A percentile compares a stretch with the other conserved stretches of the same genome.
phyloP scores from a whole-genome alignment of 192 early-diverging fungal species.

The Backusella westeae region DNA sequence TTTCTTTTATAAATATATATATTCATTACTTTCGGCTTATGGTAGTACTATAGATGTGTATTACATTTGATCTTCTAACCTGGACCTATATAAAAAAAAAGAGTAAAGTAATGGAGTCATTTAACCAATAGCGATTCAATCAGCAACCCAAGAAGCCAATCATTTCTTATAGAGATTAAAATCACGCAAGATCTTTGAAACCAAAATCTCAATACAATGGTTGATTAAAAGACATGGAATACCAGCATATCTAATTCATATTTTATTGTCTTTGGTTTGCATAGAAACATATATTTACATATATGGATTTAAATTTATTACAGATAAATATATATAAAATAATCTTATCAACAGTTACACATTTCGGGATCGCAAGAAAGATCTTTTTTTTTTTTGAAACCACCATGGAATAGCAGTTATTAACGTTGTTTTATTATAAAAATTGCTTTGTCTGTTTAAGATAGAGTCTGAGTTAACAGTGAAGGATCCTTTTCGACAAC shows the following conservation, averaged over 20 bases:
- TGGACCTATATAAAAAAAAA: neutral
- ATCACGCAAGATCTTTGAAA: neutral
- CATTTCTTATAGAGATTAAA: constrained; percentile 2
- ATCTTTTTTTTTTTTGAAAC: neutral
- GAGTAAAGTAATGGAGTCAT: neutral
- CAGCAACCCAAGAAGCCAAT: neutral
- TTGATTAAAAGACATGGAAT: neutral
- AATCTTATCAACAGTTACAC: too few species aligned
- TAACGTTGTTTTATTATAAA: neutral
- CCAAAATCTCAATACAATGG: neutral
- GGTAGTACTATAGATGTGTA: neutral
- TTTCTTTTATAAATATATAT: neutral
- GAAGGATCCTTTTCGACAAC: constrained; percentile 39
- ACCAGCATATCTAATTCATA: neutral
- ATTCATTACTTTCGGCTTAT: neutral
- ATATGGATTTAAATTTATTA: neutral
- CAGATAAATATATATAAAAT: neutral
- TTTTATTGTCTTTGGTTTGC: neutral
- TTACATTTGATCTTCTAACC: neutral
- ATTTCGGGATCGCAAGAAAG: neutral
- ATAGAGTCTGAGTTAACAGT: constrained; percentile 1
- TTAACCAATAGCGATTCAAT: neutral
- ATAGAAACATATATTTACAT: neutral
- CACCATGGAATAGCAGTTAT: neutral
- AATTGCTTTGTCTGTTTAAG: neutral